Evolutionary conservation across 331 rosid species (phyloP).

Genomic region (Acacia pycnantha): DNA sequence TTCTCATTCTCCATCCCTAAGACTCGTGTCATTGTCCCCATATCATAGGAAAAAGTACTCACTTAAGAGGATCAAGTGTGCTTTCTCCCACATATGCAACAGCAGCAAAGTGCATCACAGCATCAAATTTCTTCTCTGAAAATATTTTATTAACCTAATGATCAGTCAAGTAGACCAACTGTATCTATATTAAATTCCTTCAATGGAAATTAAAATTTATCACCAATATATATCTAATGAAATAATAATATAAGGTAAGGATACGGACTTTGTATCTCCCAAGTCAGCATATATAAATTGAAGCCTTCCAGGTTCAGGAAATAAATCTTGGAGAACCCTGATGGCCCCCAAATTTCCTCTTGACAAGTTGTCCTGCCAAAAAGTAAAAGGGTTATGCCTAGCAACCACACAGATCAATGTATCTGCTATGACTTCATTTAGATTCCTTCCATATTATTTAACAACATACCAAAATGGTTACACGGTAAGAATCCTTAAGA

Average conservation of each 20-base stretch:
- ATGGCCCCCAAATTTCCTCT: conserved; percentile 95
- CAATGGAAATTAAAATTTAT: background rate
- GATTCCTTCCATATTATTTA: no score
- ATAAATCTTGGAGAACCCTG: conserved; percentile 75
- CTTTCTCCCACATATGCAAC: conserved; percentile 98
- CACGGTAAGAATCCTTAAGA: no score
- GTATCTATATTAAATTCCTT: background rate
- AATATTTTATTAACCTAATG: conserved; percentile 79
- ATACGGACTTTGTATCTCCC: conserved; percentile 83
- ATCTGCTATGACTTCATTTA: no score
- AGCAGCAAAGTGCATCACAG: conserved; percentile 95
- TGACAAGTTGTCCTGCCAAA: conserved; percentile 90
- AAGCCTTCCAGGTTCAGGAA: conserved; percentile 91
- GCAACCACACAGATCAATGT: no score
- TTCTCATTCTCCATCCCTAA: no score
- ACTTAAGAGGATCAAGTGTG: conserved; percentile 90
- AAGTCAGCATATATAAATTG: conserved; percentile 93
- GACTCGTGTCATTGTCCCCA: no score
- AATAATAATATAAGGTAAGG: conserved; percentile 39
- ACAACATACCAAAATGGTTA: no score
- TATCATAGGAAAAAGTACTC: conserved; percentile 22
- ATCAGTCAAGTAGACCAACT: conserved; percentile 51
- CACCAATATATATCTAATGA: conserved; percentile 6
- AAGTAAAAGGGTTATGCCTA: no score
- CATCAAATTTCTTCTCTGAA: conserved; percentile 88